Evolutionary conservation across 345 rosid species (phyloP).

Genomic region (Durio zibethinus): DNA sequence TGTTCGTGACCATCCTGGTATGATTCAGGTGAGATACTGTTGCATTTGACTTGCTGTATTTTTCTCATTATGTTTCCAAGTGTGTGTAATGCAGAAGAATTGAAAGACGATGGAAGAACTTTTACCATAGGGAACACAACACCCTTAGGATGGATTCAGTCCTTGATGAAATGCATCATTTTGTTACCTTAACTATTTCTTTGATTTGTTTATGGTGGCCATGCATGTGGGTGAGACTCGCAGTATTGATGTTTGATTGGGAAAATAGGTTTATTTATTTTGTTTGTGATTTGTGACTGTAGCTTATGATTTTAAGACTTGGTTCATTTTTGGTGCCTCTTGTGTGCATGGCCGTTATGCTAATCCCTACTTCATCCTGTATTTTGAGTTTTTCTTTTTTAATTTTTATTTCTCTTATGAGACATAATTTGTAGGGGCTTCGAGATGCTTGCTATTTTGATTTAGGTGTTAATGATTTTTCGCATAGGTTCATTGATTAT

Average conservation of each 20-base stretch:
- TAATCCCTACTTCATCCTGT: neutral
- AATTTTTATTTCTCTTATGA: neutral
- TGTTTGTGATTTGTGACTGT: neutral
- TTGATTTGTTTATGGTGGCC: neutral
- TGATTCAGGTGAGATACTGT: slow-evolving; percentile 79
- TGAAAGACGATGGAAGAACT: neutral
- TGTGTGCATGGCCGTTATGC: neutral
- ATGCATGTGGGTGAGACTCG: neutral
- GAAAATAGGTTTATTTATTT: neutral
- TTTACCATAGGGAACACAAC: neutral
- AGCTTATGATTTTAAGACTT: neutral
- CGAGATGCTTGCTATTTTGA: neutral
- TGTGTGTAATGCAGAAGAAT: slow-evolving; percentile 5
- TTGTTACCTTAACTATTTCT: neutral
- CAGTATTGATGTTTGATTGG: neutral
- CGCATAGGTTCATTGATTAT: neutral
- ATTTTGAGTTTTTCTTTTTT: neutral
- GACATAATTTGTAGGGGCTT: neutral
- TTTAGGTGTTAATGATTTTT: neutral
- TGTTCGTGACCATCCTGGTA: slow-evolving; percentile 96
- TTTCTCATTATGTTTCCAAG: neutral
- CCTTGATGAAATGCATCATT: neutral
- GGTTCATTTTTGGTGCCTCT: neutral
- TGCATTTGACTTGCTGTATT: neutral
- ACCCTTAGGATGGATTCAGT: neutral